These are phyloP conservation scores for Phytophthora pisi DNA, from an alignment of 352 stramenopile genomes.

Conservation along the genomic window DNA sequence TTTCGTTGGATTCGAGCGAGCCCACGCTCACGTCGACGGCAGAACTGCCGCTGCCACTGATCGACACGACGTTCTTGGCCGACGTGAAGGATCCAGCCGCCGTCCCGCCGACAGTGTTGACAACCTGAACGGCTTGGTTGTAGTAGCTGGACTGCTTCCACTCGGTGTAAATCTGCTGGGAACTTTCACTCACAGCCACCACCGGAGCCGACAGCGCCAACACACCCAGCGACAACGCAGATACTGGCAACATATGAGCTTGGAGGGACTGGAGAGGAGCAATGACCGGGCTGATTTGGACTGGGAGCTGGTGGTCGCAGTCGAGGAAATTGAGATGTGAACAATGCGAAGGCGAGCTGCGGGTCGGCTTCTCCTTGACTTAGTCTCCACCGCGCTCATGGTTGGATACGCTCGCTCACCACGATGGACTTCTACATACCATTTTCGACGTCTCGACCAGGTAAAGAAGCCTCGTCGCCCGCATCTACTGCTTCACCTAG, in stretches of 20 bases:
- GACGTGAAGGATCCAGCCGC: slow-evolving; percentile 22
- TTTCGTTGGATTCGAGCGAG: slow-evolving; percentile 32
- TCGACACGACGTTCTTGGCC: slow-evolving; percentile 23
- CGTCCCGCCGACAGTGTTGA: slow-evolving; percentile 26
- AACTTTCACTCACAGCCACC: slow-evolving; percentile 6
- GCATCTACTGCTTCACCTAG: slow-evolving; percentile 4
- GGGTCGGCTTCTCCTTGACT: background rate
- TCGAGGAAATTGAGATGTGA: slow-evolving; percentile 45
- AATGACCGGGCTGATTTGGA: background rate
- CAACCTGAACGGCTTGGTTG: slow-evolving; percentile 37
- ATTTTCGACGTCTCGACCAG: slow-evolving; percentile 26
- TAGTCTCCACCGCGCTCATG: slow-evolving; percentile 4
- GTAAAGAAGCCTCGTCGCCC: slow-evolving; percentile 29
- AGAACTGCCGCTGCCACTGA: slow-evolving; percentile 13
- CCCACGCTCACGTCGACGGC: slow-evolving; percentile 6
- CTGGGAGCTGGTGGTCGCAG: slow-evolving; percentile 17
- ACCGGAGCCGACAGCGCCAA: slow-evolving; percentile 23
- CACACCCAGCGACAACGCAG: slow-evolving; percentile 22
- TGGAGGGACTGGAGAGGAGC: slow-evolving; percentile 8
- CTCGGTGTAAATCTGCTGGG: slow-evolving; percentile 36
- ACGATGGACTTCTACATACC: slow-evolving; percentile 33
- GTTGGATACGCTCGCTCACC: slow-evolving; percentile 22
- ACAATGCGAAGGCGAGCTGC: background rate
- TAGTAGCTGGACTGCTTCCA: slow-evolving; percentile 51
- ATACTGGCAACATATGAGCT: slow-evolving; percentile 30